Conservation (phyloP, 371 early-diverging fungal species). For the Mortierella sp. region DNA sequence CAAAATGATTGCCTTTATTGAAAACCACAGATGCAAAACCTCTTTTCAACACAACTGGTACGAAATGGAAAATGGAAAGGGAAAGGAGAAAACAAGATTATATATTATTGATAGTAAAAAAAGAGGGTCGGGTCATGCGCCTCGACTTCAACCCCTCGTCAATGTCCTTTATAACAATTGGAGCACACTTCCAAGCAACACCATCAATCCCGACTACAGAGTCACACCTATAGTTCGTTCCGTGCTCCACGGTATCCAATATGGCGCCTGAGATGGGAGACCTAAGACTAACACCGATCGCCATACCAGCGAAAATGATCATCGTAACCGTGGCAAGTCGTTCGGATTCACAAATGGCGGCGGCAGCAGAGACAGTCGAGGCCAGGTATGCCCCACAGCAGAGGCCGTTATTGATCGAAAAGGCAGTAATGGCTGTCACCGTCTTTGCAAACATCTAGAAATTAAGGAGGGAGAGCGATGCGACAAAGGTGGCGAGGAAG, state of each 20-base stretch:
- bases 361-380: constrained; percentile 62
- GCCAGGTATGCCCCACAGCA: constrained; percentile 67
- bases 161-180: no score
- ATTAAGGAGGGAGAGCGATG: constrained; percentile 66
- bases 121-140: no score
- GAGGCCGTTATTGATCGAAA: constrained; percentile 66
- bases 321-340: constrained; percentile 62
- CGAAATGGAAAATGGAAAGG: no score
- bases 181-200: constrained; percentile 29
- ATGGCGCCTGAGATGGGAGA: constrained; percentile 71
- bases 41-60: no score
- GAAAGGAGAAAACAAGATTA: no score
- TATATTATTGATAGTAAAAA: no score
- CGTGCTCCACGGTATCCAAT: constrained; percentile 48
- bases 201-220: constrained; percentile 34
- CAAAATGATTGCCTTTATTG: no score
- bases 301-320: constrained; percentile 59
- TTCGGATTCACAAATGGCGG: constrained; percentile 56
- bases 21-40: no score
- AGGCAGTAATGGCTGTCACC: constrained; percentile 61
- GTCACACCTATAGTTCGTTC: constrained; percentile 43
- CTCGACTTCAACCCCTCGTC: no score
- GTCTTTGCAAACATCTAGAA: constrained; percentile 74
- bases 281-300: constrained; percentile 61
- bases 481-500: constrained; percentile 59